These are phyloP conservation scores for Mytilinidion resinicola DNA, from an alignment of 495 filamentous ascomycete species.

Conservation along the genomic window DNA sequence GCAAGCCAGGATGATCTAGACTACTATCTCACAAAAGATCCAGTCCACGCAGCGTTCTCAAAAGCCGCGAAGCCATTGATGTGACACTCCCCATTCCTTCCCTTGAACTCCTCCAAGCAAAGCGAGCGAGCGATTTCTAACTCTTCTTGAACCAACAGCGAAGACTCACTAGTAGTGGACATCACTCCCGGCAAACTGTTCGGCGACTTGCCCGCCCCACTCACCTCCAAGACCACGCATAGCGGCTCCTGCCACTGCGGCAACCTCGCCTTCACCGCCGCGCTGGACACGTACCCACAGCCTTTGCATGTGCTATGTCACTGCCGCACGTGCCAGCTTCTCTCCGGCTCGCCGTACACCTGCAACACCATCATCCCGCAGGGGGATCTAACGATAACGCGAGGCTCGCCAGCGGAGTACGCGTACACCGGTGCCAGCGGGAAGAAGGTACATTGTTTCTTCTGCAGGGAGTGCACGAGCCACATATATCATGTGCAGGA, in stretches of 20 bases:
- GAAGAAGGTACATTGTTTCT: slow-evolving; percentile 8
- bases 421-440: slow-evolving; percentile 4
- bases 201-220: not conserved
- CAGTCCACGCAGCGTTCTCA: slow-evolving; percentile 21
- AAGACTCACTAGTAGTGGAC: slow-evolving; percentile 12
- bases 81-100: not conserved
- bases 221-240: not conserved
- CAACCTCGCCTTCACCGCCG: slow-evolving; percentile 1
- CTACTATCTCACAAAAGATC: slow-evolving; percentile 26
- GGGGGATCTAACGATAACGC: slow-evolving; percentile 4
- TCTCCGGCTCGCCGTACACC: slow-evolving; percentile 16
- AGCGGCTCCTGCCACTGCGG: slow-evolving; percentile 14
- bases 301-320: slow-evolving; percentile 14
- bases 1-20: slow-evolving; percentile 25
- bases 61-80: slow-evolving; percentile 11
- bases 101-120: not conserved
- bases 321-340: slow-evolving; percentile 11
- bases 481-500: slow-evolving; percentile 16
- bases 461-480: slow-evolving; percentile 7
- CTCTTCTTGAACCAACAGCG: not conserved
- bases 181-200: slow-evolving; percentile 11
- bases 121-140: too few species aligned
- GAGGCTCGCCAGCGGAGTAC: slow-evolving; percentile 6
- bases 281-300: slow-evolving; percentile 1
- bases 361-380: slow-evolving; percentile 20